Evolutionary conservation across 495 filamentous ascomycete genomes (phyloP).

Genomic region (Neurospora sp.): DNA sequence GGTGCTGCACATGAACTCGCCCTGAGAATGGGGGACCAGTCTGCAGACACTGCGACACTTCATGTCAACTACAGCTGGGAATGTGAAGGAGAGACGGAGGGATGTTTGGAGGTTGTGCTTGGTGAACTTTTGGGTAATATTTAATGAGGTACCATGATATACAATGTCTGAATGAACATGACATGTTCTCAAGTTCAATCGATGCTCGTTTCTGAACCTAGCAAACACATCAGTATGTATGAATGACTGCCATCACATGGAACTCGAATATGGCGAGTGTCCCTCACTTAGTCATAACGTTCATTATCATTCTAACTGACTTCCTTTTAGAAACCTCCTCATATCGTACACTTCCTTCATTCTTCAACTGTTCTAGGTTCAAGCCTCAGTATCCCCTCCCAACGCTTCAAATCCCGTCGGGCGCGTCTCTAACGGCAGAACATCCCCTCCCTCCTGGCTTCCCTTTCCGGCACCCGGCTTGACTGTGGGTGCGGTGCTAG

Average conservation of each 20-base stretch:
- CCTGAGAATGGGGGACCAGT: neutral
- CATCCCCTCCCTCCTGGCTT: constrained; percentile 2
- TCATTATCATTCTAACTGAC: neutral
- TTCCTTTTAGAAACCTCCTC: neutral
- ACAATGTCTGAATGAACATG: neutral
- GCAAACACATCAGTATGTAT: neutral
- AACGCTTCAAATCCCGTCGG: constrained; percentile 16
- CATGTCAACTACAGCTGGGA: neutral
- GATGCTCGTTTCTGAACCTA: neutral
- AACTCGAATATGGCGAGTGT: neutral
- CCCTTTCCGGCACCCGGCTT: constrained; percentile 1
- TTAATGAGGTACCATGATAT: neutral
- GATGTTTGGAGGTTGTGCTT: neutral
- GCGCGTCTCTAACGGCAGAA: neutral
- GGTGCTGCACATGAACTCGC: neutral
- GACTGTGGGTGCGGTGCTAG: neutral
- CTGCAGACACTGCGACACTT: neutral
- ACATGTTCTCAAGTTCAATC: neutral
- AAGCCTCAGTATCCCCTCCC: neutral
- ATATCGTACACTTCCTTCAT: neutral
- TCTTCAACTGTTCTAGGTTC: neutral
- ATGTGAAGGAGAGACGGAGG: neutral
- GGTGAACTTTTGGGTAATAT: constrained; percentile 1
- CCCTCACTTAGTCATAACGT: neutral
- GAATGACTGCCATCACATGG: neutral